Evolutionary conservation across 257 asterid species (phyloP).

Genomic region (Nyctanthes arbortristis): DNA sequence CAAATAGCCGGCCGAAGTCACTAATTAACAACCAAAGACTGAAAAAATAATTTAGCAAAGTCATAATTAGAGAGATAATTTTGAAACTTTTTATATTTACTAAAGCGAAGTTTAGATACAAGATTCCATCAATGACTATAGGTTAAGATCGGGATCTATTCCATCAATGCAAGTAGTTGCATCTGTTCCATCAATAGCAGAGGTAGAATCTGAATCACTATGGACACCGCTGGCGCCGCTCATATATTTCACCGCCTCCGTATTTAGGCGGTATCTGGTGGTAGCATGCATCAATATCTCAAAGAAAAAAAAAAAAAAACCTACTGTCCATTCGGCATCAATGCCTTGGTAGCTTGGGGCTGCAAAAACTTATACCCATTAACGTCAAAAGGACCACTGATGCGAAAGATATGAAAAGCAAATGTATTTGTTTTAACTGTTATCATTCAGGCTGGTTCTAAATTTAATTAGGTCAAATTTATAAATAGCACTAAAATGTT

Average conservation of each 20-base stretch:
- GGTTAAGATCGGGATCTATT: conserved; percentile 74
- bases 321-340: conserved; percentile 64
- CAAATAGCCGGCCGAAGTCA: conserved; percentile 26
- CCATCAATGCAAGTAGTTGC: conserved; percentile 45
- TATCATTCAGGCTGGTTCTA: too few relatives aligned
- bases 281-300: conserved; percentile 25
- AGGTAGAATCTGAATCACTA: conserved; percentile 67
- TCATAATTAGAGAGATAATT: not conserved
- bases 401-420: too few relatives aligned
- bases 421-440: too few relatives aligned
- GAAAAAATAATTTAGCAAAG: too few relatives aligned
- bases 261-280: conserved; percentile 35
- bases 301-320: conserved; percentile 47
- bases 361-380: conserved; percentile 36
- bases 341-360: conserved; percentile 58
- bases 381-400: conserved; percentile 16
- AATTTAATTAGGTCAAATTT: too few relatives aligned
- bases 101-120: conserved; percentile 29
- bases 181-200: conserved; percentile 79
- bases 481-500: too few relatives aligned
- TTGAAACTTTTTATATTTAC: conserved; percentile 34
- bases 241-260: conserved; percentile 10
- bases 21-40: conserved; percentile 47
- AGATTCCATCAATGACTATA: conserved; percentile 53
- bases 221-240: conserved; percentile 38